These are phyloP conservation scores for Globisporangium radiosum DNA, from an alignment of 352 stramenopile genomes.

Conservation along the genomic window DNA sequence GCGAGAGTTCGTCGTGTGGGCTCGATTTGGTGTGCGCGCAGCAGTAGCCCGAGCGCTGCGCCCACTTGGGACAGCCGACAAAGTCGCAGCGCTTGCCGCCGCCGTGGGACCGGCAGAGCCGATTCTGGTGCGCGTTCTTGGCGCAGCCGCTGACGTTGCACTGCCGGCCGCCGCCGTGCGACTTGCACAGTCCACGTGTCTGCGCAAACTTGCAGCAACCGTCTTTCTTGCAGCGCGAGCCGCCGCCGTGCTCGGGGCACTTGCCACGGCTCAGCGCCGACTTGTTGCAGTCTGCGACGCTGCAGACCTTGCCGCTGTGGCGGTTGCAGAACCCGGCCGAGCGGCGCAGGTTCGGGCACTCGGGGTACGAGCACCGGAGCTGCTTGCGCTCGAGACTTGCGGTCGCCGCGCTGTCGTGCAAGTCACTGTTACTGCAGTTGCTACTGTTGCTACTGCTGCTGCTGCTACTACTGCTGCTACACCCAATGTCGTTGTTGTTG, in stretches of 20 bases:
- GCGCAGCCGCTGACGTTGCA: constrained; percentile 71
- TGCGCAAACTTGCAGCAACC: constrained; percentile 84
- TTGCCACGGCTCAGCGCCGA: constrained; percentile 75
- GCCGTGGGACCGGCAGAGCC: constrained; percentile 74
- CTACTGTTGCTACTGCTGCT: background rate
- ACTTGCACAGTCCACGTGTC: constrained; percentile 78
- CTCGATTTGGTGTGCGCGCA: constrained; percentile 76
- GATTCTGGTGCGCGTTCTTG: constrained; percentile 84
- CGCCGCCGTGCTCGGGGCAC: constrained; percentile 80
- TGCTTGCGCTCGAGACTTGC: constrained; percentile 43
- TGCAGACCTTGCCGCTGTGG: constrained; percentile 78
- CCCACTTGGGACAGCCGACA: constrained; percentile 76
- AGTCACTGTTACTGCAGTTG: background rate
- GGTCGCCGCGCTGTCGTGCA: background rate
- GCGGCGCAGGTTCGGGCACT: constrained; percentile 70
- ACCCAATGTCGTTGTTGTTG: background rate
- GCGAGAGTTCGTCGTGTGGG: constrained; percentile 3
- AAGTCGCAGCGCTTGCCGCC: constrained; percentile 79
- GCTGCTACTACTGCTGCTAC: constrained; percentile 4
- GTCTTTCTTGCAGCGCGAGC: constrained; percentile 76
- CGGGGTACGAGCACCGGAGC: constrained; percentile 64
- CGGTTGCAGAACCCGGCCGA: constrained; percentile 78
- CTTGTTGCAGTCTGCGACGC: constrained; percentile 57
- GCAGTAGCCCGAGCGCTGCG: constrained; percentile 79
- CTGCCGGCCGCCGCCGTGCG: constrained; percentile 70